Conservation (phyloP, 208 protist species). For the Leishmania arabica region DNA sequence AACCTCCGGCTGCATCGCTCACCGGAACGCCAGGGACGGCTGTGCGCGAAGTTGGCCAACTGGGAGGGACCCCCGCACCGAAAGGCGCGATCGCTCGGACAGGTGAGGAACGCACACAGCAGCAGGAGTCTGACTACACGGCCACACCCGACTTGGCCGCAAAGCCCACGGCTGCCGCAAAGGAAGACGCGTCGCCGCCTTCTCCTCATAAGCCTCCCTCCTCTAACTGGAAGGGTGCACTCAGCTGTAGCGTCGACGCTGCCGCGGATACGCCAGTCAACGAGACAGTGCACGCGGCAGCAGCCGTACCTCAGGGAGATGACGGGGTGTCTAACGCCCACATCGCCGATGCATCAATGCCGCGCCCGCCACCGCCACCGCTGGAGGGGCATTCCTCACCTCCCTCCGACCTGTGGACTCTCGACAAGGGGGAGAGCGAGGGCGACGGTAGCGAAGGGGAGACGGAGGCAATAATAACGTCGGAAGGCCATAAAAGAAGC, state of each 20-base stretch:
- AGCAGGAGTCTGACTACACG: background rate
- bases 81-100: background rate
- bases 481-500: background rate
- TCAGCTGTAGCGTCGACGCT: background rate
- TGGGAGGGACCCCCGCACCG: background rate
- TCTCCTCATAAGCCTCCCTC: background rate
- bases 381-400: background rate
- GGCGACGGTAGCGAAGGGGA: background rate
- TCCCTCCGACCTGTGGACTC: slow-evolving; percentile 21
- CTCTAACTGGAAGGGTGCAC: background rate
- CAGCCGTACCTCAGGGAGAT: background rate
- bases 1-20: background rate
- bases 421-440: slow-evolving; percentile 16
- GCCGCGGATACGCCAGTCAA: background rate
- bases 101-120: background rate
- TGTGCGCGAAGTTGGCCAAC: background rate
- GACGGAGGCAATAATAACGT: background rate
- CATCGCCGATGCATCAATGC: background rate
- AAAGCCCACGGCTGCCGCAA: background rate
- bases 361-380: background rate
- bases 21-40: background rate
- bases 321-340: background rate
- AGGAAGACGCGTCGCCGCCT: background rate
- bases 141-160: background rate
- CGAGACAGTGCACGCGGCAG: background rate